Percentiles rank a stretch among this genome's conserved stretches.
Evolutionary conservation across 495 filamentous ascomycete species (phyloP).

Genomic region (Tetracladium setigerum): DNA sequence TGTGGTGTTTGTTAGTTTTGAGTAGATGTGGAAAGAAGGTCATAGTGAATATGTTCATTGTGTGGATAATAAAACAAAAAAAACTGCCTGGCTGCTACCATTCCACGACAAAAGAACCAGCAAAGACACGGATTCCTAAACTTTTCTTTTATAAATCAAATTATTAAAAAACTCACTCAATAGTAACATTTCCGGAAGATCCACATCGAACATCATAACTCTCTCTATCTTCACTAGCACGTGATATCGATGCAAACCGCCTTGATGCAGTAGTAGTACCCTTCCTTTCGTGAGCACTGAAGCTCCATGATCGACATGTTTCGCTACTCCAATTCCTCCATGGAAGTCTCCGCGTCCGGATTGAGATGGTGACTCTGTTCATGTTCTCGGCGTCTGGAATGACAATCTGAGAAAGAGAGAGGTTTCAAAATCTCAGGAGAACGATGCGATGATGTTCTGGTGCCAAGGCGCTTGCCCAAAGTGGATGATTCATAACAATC

Average conservation of each 20-base stretch:
- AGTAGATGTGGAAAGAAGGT: conserved; percentile 3
- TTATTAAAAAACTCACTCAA: conserved; percentile 10
- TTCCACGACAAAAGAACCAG: too few species aligned
- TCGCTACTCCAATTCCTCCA: too few species aligned
- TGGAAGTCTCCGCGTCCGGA: too few species aligned
- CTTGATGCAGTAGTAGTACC: background rate
- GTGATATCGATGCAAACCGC: conserved; percentile 4
- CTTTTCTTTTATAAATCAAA: background rate
- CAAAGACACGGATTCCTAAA: background rate
- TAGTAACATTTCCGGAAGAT: conserved; percentile 14
- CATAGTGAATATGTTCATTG: background rate
- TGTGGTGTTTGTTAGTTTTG: conserved; percentile 7
- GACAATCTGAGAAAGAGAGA: too few species aligned
- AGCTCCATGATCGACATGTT: too few species aligned
- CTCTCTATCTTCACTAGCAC: background rate
- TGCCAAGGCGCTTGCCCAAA: too few species aligned
- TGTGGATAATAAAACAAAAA: background rate
- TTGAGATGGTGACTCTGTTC: too few species aligned
- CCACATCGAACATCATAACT: conserved; percentile 12
- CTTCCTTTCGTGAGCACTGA: too few species aligned
- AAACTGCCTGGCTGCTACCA: background rate
- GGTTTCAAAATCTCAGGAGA: too few species aligned
- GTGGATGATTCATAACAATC: too few species aligned
- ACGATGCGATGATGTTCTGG: too few species aligned
- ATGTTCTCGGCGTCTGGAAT: too few species aligned